Evolutionary conservation across 805 yeast genomes (phyloP), one percentile per base, ranked within the genome.

Genomic region (Wickerhamomyces queroliae): DNA sequence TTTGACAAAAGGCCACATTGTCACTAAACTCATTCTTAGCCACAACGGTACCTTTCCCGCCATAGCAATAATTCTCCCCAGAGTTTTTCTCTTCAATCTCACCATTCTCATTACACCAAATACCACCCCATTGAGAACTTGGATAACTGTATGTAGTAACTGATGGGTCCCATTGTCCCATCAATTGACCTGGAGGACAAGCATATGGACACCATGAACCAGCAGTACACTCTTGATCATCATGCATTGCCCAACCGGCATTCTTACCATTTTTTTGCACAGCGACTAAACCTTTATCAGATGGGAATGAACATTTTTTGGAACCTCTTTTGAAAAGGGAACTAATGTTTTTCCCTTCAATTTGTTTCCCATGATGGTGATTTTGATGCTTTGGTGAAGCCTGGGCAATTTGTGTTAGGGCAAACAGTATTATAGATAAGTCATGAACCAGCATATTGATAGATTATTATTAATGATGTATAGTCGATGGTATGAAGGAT

Each of bases 181-280:
- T 80, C 40, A 88, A 61, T 59, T 84, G 76, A 42, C 96, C 96
- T 30, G 95, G 84, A 15, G 88, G 79, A 58, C 96, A 88, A 15
- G 96, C 96, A 60, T 83, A 89, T 23, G 95, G 96, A 62, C 96
- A 88, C 74, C 80, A 89, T 23, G 69, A 63, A n/a, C 93, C 95
- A 20, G 82, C 69, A 4, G 78, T 59, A 62, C 96, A 88, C 27
- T 68, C 52, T 52, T 80, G 83, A 59, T 84, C 93, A 37, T 77
- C 78, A 49, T 80, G 74, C 74, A 84, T 70, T 36, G 95, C 96
- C 95, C 95, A 89, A 19, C 96, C 96, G 36, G 72, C 89, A 52
- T 83, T 83, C 15, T 59, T 49, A 22, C 78, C 73, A 26, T 58
- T 58, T 7, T 70, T 65, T 37, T 87, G 79, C 37, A 87, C 82